These are phyloP conservation scores for Prillingera fragicola DNA, from an alignment of 1,284 basidiomycete genomes.

Conservation along the genomic window DNA sequence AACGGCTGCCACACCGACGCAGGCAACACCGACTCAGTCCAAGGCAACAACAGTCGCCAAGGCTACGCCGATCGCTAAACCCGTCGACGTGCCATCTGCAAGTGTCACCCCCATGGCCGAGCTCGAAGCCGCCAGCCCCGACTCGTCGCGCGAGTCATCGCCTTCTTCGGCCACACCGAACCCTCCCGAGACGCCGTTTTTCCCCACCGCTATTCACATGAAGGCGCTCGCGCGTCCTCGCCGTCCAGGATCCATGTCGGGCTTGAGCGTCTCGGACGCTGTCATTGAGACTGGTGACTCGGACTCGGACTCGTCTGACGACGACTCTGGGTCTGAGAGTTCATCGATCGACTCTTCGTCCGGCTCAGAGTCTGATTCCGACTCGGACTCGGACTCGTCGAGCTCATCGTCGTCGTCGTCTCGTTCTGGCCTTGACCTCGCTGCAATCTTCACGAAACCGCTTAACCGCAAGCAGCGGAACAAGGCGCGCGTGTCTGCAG, in stretches of 20 bases:
- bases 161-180: too few relatives aligned
- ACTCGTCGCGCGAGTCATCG: too few relatives aligned
- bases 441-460: constrained; percentile 27
- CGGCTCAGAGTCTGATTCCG: constrained; percentile 11
- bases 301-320: constrained; percentile 24
- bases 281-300: constrained; percentile 38
- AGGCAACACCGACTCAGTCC: background rate
- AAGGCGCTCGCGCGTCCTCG: constrained; percentile 24
- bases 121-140: background rate
- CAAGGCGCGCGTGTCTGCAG: constrained; percentile 27
- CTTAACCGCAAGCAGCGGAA: constrained; percentile 25
- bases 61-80: background rate
- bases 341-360: constrained; percentile 8
- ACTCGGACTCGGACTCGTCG: constrained; percentile 6
- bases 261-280: constrained; percentile 39
- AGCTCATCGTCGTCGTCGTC: constrained; percentile 2
- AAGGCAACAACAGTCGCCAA: too few relatives aligned
- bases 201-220: constrained; percentile 23
- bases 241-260: constrained; percentile 33
- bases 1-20: background rate
- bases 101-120: background rate
- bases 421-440: constrained; percentile 11
- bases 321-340: too few relatives aligned
- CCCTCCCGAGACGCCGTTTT: constrained; percentile 9
- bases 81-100: background rate